phyloP scores from a whole-genome alignment of 2,329 filamentous ascomycete genomes.

The Knufia petricola region DNA sequence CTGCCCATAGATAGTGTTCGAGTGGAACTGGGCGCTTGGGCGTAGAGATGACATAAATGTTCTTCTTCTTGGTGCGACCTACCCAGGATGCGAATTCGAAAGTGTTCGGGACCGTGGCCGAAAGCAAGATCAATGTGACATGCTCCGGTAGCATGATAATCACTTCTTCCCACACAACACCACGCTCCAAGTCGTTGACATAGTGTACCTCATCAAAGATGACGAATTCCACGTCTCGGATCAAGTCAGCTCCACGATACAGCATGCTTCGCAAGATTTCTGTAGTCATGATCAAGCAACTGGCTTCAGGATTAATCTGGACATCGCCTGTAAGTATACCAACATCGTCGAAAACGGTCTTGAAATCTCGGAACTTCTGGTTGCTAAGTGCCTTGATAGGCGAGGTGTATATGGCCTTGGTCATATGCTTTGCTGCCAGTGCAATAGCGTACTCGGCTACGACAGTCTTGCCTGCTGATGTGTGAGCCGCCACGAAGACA shows the following conservation, averaged over 20 bases:
- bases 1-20: constrained; percentile 93
- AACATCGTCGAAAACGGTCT: constrained; percentile 82
- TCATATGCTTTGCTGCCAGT: constrained; percentile 95
- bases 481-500: constrained; percentile 95
- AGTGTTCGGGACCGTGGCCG: constrained; percentile 93
- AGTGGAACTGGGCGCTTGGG: constrained; percentile 88
- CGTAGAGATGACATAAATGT: constrained; percentile 98
- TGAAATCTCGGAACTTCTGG: constrained; percentile 95
- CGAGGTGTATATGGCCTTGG: constrained; percentile 97
- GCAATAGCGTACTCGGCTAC: constrained; percentile 98
- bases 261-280: constrained; percentile 98
- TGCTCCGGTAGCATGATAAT: constrained; percentile 99
- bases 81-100: constrained; percentile 98
- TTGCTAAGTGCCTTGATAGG: constrained; percentile 98
- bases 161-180: constrained; percentile 98
- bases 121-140: constrained; percentile 87
- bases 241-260: constrained; percentile 88
- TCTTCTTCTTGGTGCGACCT: constrained; percentile 92
- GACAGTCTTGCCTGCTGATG: constrained; percentile 94
- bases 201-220: constrained; percentile 99
- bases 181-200: constrained; percentile 89
- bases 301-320: constrained; percentile 93
- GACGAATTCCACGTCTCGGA: constrained; percentile 94
- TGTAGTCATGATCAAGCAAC: constrained; percentile 98
- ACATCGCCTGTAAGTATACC: constrained; percentile 96